Evolutionary conservation across 2,329 filamentous ascomycete species (phyloP), one percentile per base, ranked within the genome.

Genomic region (Ceratocystis eucalypticola): DNA sequence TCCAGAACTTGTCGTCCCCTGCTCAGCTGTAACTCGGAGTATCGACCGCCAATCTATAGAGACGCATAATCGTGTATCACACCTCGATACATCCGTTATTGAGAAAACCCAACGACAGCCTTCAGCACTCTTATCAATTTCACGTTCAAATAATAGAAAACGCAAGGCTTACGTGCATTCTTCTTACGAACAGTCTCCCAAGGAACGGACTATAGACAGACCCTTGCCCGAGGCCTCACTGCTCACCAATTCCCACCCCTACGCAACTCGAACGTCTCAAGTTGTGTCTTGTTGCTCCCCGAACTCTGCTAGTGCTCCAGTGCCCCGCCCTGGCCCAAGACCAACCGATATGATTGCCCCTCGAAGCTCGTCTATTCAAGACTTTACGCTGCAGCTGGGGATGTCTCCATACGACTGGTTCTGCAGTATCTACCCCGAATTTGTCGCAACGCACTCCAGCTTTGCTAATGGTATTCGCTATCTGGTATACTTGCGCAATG

Each of bases 391-490:
- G 2, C 65, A 33, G 30, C 48, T 61, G 4, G 66, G 66, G 7
- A 41, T 10, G 7, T 61, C 61, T 8, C 76, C 75, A 0, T 80
- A 75, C 65, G 72, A 74, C 2, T 70, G 72, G 1, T 84, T 80
- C 68, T 72, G 68, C 2, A 55, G 68, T 0, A 72, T 73, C 0
- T 84, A 84, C 69, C 78, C 79, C 3, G 72, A 74, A 22, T 78
- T 78, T 64, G 66, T 66, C 1, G 80, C 77, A 1, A 76, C 70
- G 30, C 70, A 75, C 3, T 70, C 69, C 3, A 71, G 76, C 8
- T 84, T 84, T 65, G 70, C 82, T 28, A 74, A 73, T 25, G 79
- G 78, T 0, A 77, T 80, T 63, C 71, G 79, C 0, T 79, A 74
- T 69, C 70, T 83, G 6, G 72, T 77, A 20, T 75, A 74, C 64